A percentile compares a stretch with the other conserved stretches of the same genome.
These are phyloP conservation scores for Trichomonascaceae sp. DNA, from an alignment of 1,139 yeast species.

Conservation along the genomic window DNA sequence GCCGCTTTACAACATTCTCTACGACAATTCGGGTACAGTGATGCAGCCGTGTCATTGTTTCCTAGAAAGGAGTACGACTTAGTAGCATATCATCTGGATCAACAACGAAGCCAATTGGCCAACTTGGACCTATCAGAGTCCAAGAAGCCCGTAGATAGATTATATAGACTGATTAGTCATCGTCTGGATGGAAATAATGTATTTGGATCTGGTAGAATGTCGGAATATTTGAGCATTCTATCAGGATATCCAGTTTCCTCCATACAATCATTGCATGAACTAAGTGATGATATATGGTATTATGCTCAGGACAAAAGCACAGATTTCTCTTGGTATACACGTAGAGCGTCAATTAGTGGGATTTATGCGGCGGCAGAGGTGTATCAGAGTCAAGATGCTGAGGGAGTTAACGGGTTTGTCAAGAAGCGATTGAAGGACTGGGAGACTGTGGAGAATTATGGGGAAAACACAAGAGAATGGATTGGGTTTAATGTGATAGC, in stretches of 20 bases:
- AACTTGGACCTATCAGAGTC: constrained; percentile 14
- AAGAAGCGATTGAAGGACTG: constrained; percentile 53
- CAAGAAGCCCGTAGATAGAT: constrained; percentile 9
- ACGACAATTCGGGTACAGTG: constrained; percentile 55
- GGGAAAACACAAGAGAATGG: constrained; percentile 69
- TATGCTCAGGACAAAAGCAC: constrained; percentile 77
- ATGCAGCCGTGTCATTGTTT: constrained; percentile 60
- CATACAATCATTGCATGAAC: constrained; percentile 60
- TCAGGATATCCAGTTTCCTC: constrained; percentile 50
- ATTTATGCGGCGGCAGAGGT: constrained; percentile 68
- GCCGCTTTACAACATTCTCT: constrained; percentile 57
- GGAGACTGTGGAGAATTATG: constrained; percentile 50
- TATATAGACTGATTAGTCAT: constrained; percentile 42
- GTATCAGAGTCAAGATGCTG: constrained; percentile 74
- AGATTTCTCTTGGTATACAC: constrained; percentile 92
- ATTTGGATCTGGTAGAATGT: constrained; percentile 30
- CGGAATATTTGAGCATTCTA: constrained; percentile 44
- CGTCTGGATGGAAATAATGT: constrained; percentile 62
- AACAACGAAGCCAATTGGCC: constrained; percentile 30
- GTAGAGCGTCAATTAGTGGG: constrained; percentile 62
- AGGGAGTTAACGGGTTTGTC: constrained; percentile 55
- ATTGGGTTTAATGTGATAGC: constrained; percentile 62
- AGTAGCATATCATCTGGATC: constrained; percentile 57
- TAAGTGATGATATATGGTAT: constrained; percentile 78
- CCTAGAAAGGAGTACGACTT: constrained; percentile 55